Evolutionary conservation across 257 asterid species (phyloP), one percentile per base, ranked within the genome.

Genomic region (Solanum virginianum): DNA sequence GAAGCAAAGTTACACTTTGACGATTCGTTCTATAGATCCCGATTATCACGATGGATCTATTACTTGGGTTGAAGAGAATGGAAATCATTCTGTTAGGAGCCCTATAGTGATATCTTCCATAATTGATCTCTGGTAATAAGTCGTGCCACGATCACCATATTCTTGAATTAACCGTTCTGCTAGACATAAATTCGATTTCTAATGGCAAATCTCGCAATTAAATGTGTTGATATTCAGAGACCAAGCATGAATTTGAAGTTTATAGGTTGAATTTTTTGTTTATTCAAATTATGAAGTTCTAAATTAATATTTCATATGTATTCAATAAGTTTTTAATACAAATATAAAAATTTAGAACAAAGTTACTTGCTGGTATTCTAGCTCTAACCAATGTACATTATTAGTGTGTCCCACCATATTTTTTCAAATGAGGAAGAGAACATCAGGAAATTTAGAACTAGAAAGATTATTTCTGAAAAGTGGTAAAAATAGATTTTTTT

Each of bases 41-140:
- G 47, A 59, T 36, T 83, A 29, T 1, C n/a, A 82, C 12, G 83
- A 79, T 83, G 95, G 94, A 14, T 89, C 91, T 6, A 20, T 92
- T 7, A 88, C 86, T 72, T 91, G 93, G 94, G 59, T 85, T 49
- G 90, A 89, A 60, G 86, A 82, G 70, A 79, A 87, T 8, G 89
- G 90, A 7, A 86, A 79, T 47, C 89, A 87, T 72, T 53, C 56
- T 0, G 69, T 83, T 15, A 83, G 85, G 54, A 83, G 85, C 22
- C 85, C 85, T 29, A 65, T 83, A 24, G 66, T 66, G 24, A 56
- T 36, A 56, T 66, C 66, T 45, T 45, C 45, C 47, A 83, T 71
- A 2, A 71, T 65, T 32, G 80, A 65, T 8, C 8, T 49, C 29
- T 83, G 85, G 85, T 68, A 47, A 26, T 49, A n/a, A 82, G 10